phyloP scores from a whole-genome alignment of 805 yeast species.

The Saturnispora saitoi region DNA sequence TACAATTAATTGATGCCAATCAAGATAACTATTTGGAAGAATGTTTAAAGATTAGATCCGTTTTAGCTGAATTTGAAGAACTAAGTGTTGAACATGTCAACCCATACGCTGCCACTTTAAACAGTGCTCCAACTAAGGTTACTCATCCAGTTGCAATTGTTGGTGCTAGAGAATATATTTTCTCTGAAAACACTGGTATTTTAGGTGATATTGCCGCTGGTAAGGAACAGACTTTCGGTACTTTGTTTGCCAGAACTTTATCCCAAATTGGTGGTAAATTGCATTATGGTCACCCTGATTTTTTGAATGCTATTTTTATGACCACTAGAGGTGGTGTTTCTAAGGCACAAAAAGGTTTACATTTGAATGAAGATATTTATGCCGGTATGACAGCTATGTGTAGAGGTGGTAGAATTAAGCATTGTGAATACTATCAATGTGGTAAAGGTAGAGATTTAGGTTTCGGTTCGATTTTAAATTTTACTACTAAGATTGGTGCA shows the following conservation, averaged over 20 bases:
- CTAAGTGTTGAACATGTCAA: conserved; percentile 65
- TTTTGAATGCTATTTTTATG: conserved; percentile 66
- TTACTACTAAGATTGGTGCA: conserved; percentile 84
- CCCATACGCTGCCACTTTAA: conserved; percentile 72
- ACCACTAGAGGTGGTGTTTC: conserved; percentile 84
- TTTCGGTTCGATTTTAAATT: conserved; percentile 76
- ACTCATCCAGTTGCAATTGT: conserved; percentile 72
- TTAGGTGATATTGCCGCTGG: conserved; percentile 88
- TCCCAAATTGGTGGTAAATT: conserved; percentile 80
- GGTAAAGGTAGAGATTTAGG: conserved; percentile 89
- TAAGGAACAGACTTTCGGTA: conserved; percentile 84
- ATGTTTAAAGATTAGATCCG: conserved; percentile 74
- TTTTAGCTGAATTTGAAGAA: conserved; percentile 78
- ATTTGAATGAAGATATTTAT: conserved; percentile 79
- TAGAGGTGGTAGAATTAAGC: conserved; percentile 84
- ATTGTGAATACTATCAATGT: conserved; percentile 82
- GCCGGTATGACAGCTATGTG: conserved; percentile 80
- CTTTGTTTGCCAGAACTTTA: conserved; percentile 72
- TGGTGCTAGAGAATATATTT: conserved; percentile 82
- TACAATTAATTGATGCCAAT: conserved; percentile 78
- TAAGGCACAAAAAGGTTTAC: conserved; percentile 79
- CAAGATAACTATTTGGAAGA: conserved; percentile 83
- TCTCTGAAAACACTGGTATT: conserved; percentile 79
- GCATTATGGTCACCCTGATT: conserved; percentile 88
- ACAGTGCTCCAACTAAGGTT: conserved; percentile 40